These are phyloP conservation scores for Verticillium albo-atrum DNA, from an alignment of 2,329 filamentous ascomycete genomes.

Conservation along the genomic window DNA sequence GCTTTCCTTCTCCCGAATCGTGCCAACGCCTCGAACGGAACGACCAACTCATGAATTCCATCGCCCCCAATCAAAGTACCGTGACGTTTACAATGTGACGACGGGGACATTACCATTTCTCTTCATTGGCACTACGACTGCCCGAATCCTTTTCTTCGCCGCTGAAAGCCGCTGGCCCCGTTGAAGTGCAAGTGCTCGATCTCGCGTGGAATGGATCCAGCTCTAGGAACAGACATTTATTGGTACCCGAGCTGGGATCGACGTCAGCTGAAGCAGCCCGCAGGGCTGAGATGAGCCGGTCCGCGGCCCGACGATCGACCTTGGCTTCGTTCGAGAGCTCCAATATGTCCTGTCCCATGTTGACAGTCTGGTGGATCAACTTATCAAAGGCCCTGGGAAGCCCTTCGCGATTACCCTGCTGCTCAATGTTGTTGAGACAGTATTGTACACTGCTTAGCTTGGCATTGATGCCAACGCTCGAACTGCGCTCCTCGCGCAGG, in stretches of 20 bases:
- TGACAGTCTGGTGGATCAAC: not conserved
- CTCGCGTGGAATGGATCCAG: not conserved
- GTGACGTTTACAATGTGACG: no score
- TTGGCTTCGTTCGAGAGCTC: not conserved
- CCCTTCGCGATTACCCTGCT: not conserved
- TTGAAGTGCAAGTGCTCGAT: not conserved
- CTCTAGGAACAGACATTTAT: not conserved
- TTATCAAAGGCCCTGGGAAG: not conserved
- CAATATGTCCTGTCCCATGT: not conserved
- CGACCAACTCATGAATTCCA: no score
- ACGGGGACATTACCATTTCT: no score
- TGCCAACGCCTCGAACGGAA: no score
- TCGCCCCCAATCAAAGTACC: no score
- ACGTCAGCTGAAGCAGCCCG: not conserved
- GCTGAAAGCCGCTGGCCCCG: not conserved
- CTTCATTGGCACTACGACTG: not conserved
- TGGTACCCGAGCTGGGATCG: not conserved
- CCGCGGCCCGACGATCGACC: not conserved
- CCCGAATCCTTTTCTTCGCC: not conserved
- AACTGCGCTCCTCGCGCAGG: conserved; percentile 12
- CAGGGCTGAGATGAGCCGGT: not conserved
- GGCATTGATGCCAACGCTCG: conserved; percentile 9
- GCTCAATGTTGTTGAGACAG: not conserved
- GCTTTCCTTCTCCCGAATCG: no score
- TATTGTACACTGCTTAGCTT: not conserved